Base-by-base conservation (phyloP, 306 rosid genomes). In the Vigna nakashimae region DNA sequence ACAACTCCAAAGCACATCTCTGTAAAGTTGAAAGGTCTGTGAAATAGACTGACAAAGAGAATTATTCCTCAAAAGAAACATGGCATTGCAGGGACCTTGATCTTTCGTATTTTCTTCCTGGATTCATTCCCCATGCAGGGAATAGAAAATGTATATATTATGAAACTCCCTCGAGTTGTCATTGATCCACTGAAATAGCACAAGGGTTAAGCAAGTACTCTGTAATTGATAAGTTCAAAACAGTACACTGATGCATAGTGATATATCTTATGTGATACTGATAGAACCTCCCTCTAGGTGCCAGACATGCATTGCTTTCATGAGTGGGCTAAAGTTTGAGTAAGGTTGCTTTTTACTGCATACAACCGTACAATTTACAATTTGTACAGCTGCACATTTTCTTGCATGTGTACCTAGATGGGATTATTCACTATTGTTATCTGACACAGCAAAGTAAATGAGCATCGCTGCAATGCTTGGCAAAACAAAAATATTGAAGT, bases 21-120 rank as follows among this genome's bases (percentile, higher is more conserved):
- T 30, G 43, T 22, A 32, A 53, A 77, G 57, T 82, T 80, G 71
- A 81, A 78, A 82, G 82, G 73, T 49, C 64, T 65, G 26, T 48
- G 46, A 49, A 76, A 60, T 48, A 75, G 32, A 67, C 80, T 76
- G 89, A 83, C 87, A 73, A 9, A 63, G 72, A 48, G 80, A 71
- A 76, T 74, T 80, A 76, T 86, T 60, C 76, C 77, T 62, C 64
- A 67, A 72, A 76, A 79, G 82, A 38, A 71, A 74, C 38, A 74
- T 63, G 65, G 22, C 77, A 65, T 65, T 50, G 52, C 82, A 82
- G 59, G 56, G 65, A 74, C 20, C 7, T 67, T 36, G 15, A 46
- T 72, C 49, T 56, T 71, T 62, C 64, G 26, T 40, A 14, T 53
- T 55, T 43, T 71, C 52, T 48, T 38, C 9, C 11, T 60, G 65